These are phyloP conservation scores for Omphalotus guepiniiformis DNA, from an alignment of 768 basidiomycete genomes.

Conservation along the genomic window DNA sequence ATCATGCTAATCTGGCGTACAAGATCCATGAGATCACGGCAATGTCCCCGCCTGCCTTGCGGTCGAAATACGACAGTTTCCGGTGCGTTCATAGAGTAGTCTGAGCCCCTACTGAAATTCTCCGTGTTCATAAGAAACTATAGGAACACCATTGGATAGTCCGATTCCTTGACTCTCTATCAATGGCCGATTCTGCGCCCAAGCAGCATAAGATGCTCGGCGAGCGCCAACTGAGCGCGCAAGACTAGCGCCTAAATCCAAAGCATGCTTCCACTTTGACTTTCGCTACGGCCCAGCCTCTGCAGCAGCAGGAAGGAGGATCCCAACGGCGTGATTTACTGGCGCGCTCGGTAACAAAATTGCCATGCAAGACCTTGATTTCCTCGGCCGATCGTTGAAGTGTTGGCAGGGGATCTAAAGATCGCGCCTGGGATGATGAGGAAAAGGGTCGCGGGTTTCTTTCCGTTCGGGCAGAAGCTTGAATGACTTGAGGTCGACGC, in stretches of 20 bases:
- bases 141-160: conserved; percentile 26
- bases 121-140: conserved; percentile 38
- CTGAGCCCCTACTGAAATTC: conserved; percentile 37
- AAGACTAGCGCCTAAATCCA: too few relatives aligned
- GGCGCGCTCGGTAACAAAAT: conserved; percentile 66
- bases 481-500: conserved; percentile 42
- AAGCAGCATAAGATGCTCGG: conserved; percentile 36
- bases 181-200: conserved; percentile 44
- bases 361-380: conserved; percentile 74
- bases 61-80: too few relatives aligned
- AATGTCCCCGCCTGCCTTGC: too few relatives aligned
- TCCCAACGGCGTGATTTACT: too few relatives aligned
- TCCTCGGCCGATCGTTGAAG: conserved; percentile 89
- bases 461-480: conserved; percentile 63
- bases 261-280: too few relatives aligned
- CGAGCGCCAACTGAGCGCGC: conserved; percentile 16
- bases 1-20: too few relatives aligned
- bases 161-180: conserved; percentile 41
- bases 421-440: conserved; percentile 44
- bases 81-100: conserved; percentile 35
- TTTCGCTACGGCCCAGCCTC: too few relatives aligned
- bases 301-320: too few relatives aligned
- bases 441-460: conserved; percentile 37
- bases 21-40: too few relatives aligned
- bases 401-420: conserved; percentile 77